Percentiles rank a stretch among this genome's conserved stretches.
Conservation (phyloP, 2,329 filamentous ascomycete species). For the Ramularia endophylla region DNA sequence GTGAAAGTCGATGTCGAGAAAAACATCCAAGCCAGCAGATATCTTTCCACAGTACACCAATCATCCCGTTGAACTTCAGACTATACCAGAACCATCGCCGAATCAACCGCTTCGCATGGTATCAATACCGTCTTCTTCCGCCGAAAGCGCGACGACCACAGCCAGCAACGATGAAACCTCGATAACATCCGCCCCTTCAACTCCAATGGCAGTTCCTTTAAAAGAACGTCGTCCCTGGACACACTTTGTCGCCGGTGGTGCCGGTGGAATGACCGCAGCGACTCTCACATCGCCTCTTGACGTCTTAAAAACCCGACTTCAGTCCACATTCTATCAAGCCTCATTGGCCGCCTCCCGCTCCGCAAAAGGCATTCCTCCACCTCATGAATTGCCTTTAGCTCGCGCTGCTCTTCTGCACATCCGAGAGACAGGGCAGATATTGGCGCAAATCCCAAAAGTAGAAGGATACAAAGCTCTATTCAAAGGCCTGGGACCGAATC, state of each 20-base stretch:
- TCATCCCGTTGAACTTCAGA: too few species aligned
- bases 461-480: constrained; percentile 87
- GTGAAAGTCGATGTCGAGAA: too few species aligned
- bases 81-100: too few species aligned
- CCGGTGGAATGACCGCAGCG: constrained; percentile 85
- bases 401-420: constrained; percentile 69
- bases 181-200: constrained; percentile 9
- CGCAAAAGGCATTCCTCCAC: constrained; percentile 50
- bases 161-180: constrained; percentile 11
- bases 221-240: constrained; percentile 68
- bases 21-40: too few species aligned
- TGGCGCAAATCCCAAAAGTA: constrained; percentile 69
- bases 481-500: constrained; percentile 85
- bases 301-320: constrained; percentile 85
- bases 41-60: too few species aligned
- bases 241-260: constrained; percentile 82
- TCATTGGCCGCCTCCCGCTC: constrained; percentile 65
- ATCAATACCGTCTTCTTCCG: constrained; percentile 3
- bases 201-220: constrained; percentile 6
- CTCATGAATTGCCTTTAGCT: constrained; percentile 55
- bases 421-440: constrained; percentile 77
- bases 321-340: constrained; percentile 89
- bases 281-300: constrained; percentile 92
- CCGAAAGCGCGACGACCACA: too few species aligned
- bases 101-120: constrained; percentile 4